Evolutionary conservation across 352 stramenopile genomes (phyloP).

Genomic region (Globisporangium polare): DNA sequence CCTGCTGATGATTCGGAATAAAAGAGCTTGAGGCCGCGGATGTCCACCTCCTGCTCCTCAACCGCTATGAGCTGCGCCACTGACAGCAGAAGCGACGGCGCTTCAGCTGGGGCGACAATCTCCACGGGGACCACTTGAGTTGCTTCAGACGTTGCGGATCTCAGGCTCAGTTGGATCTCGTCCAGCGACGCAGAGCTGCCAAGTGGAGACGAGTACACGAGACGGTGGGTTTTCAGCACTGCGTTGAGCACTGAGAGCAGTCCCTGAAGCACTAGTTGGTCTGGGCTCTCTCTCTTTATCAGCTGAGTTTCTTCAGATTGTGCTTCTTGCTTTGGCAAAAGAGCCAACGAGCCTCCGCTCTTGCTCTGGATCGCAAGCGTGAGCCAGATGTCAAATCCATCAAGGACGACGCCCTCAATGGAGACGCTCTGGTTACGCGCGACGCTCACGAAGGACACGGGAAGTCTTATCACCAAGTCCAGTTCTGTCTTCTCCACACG

Average conservation of each 20-base stretch:
- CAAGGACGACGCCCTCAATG: conserved; percentile 11
- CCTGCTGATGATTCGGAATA: not conserved
- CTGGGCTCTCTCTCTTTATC: not conserved
- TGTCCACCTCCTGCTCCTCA: conserved; percentile 4
- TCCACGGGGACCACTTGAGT: conserved; percentile 8
- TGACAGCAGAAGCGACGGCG: conserved; percentile 9
- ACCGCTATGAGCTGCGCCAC: not conserved
- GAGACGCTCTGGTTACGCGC: conserved; percentile 1
- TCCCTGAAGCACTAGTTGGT: not conserved
- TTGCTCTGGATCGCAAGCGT: conserved; percentile 9
- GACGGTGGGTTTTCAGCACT: conserved; percentile 1
- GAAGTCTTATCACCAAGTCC: conserved; percentile 8
- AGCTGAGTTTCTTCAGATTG: not conserved
- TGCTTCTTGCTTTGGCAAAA: conserved; percentile 1
- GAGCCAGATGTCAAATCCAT: conserved; percentile 9
- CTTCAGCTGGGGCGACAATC: not conserved
- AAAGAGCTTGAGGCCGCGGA: conserved; percentile 13
- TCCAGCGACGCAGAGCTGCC: not conserved
- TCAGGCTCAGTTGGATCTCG: conserved; percentile 9
- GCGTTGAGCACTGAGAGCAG: conserved; percentile 14
- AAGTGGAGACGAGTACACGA: conserved; percentile 8
- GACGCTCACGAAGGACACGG: conserved; percentile 5
- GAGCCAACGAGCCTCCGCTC: not conserved
- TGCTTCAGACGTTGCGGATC: not conserved
- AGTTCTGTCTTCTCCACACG: conserved; percentile 6